Evolutionary conservation across 2,329 filamentous ascomycete species (phyloP).

Genomic region (Cercospora citrullina): DNA sequence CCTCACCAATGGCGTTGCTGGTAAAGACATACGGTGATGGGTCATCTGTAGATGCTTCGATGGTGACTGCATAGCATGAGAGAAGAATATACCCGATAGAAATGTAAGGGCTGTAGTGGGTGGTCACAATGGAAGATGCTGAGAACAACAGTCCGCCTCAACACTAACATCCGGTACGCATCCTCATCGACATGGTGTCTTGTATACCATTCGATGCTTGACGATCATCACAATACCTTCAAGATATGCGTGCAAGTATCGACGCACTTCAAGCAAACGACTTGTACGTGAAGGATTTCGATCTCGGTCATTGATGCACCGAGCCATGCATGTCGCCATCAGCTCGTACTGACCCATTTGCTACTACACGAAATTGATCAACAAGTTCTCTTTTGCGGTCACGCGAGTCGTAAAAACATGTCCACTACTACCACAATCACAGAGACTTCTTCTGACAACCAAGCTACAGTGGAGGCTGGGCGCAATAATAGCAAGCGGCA

Average conservation of each 20-base stretch:
- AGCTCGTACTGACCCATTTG: background rate
- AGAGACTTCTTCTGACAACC: background rate
- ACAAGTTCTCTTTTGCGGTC: background rate
- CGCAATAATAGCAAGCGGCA: background rate
- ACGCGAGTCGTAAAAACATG: background rate
- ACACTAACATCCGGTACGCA: no score
- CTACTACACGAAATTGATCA: background rate
- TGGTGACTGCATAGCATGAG: background rate
- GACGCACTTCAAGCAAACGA: background rate
- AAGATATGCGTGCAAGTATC: background rate
- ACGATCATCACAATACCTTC: background rate
- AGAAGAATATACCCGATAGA: background rate
- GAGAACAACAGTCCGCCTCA: no score
- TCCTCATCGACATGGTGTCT: no score
- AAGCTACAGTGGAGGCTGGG: background rate
- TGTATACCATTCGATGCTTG: no score
- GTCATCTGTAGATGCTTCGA: no score
- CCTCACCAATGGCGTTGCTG: background rate
- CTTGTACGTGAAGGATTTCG: background rate
- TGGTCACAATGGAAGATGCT: background rate
- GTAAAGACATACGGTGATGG: no score
- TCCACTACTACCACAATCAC: background rate
- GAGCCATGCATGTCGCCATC: background rate
- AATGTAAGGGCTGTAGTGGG: background rate
- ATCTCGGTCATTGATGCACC: background rate